Evolutionary conservation across 345 rosid genomes (phyloP), one percentile per base, ranked within the genome.

Genomic region (Hirschfeldia incana): DNA sequence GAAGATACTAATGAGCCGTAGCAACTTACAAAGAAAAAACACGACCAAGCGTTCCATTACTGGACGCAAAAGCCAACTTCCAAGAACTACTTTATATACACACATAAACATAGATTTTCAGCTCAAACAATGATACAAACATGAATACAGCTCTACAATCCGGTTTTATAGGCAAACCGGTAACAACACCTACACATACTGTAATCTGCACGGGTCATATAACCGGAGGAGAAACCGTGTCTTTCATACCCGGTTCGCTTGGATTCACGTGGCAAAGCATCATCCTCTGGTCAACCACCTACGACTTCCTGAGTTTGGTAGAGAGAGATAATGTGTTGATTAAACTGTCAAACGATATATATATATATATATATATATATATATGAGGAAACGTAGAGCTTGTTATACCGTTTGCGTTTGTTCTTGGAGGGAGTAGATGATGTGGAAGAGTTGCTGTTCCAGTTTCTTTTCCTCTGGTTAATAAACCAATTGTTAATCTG

Each of bases 401-500:
- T 62, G 53, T 2, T 74, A 63, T 90, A 92, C 95, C 87, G 87
- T 88, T 89, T 92, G 70, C 96, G 95, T 68, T 90, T 92, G 89
- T 83, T 86, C 87, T 88, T 92, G 49, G 82, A 55, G 73, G 79
- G 74, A 0, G 89, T 78, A 26, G 94, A 86, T 21, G 89, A 87
- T 26, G 89, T 85, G 10, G 96, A 87, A 21, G 92, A 80, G 78
- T 84, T 92, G 76, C 85, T 86, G 78, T 90, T 88, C 97, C 94
- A 92, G 78, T 92, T 92, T 84, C 96, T 90, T 83, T 92, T 92
- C 74, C 97, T 86, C 82, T 92, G 94, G 85, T 92, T 92, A 76
- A 92, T 92, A 61, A 92, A 92, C 94, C 97, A 92, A 74, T 92
- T 92, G 70, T 92, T 92, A 42, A 92, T 92, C 85, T 92, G 97